Evolutionary conservation across 1,284 basidiomycete genomes (phyloP), one percentile per base, ranked within the genome.

Genomic region (Papiliotrema flavescens): DNA sequence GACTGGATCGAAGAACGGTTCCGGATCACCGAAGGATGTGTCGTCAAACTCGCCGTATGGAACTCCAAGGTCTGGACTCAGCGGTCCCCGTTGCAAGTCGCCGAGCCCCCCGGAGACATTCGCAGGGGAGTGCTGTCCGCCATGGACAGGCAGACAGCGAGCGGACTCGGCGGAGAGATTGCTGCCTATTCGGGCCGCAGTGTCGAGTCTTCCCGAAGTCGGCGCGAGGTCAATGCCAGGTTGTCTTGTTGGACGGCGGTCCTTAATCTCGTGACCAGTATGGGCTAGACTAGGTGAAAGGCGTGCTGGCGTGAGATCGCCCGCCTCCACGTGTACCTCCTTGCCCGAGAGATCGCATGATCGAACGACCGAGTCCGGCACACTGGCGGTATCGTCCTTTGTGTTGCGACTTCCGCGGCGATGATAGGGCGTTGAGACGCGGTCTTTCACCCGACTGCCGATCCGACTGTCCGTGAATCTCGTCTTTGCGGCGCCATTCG

Each of bases 381-480:
- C 28, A 11, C 5, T 32, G 11, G 5, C 28, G 39, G 15, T 40
- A 40, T 40, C 39, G 17, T 36, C 35, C 15, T 40, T 40, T n/a
- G 5, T 17, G 49, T 28, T n/a, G 24, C 24, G 2, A 14, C n/a
- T 13, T 19, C 14, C 17, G 4, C 19, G n/a, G 15, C 14, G 32
- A n/a, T 39, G 49, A 50, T 41, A 50, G 11, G 49, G 49, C 2
- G 49, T 51, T 3, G 49, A 43, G 15, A 51, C 41, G 13, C 49
- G n/a, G 4, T 34, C 41, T 35, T 24, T 8, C 15, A 22, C 34
- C 13, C 24, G 37, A 35, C 24, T 22, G 2, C 40, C 49, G 17
- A 8, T 26, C 22, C 28, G 39, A 23, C 40, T 51, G 22, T 14
- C 23, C 2, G 49, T 35, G 23, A 50, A 23, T 19, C 20, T 11